Conservation (phyloP, 225 moss, liverwort and hornwort species). For the Straminergon stramineum region DNA sequence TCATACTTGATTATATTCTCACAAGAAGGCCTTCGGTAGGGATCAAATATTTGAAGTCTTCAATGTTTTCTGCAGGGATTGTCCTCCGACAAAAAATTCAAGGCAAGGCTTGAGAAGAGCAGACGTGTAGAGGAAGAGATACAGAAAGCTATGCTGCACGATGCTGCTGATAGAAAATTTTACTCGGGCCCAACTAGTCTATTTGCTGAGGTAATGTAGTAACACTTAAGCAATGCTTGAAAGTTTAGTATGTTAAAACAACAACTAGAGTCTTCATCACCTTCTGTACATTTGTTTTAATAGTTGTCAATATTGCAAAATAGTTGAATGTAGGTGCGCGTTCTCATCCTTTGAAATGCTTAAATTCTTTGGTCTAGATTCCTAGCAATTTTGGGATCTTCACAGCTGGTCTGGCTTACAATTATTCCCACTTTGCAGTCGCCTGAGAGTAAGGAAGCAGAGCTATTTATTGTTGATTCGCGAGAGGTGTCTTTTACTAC, state of each 20-base stretch:
- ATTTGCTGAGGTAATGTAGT: constrained; percentile 2
- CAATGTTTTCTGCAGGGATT: neutral
- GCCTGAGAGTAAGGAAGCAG: neutral
- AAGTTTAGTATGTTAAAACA: neutral
- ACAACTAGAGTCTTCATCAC: neutral
- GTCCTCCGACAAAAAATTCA: neutral
- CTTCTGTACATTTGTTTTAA: neutral
- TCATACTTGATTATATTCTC: neutral
- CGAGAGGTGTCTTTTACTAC: neutral
- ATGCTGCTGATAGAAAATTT: neutral
- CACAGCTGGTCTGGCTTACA: neutral
- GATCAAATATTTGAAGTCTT: neutral
- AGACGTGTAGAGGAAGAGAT: constrained; percentile 4
- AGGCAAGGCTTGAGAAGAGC: neutral
- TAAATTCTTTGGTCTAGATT: neutral
- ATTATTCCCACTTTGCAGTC: neutral
- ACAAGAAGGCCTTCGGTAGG: neutral
- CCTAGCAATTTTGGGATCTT: neutral
- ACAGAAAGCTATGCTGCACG: neutral
- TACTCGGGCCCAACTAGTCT: neutral
- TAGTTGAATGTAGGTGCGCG: neutral
- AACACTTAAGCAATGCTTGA: neutral
- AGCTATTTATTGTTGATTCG: constrained; percentile 7
- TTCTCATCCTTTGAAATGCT: neutral
- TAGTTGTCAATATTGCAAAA: too few species aligned